Evolutionary conservation across 495 filamentous ascomycete species (phyloP).

Genomic region (Aspergillus egyptiacus): DNA sequence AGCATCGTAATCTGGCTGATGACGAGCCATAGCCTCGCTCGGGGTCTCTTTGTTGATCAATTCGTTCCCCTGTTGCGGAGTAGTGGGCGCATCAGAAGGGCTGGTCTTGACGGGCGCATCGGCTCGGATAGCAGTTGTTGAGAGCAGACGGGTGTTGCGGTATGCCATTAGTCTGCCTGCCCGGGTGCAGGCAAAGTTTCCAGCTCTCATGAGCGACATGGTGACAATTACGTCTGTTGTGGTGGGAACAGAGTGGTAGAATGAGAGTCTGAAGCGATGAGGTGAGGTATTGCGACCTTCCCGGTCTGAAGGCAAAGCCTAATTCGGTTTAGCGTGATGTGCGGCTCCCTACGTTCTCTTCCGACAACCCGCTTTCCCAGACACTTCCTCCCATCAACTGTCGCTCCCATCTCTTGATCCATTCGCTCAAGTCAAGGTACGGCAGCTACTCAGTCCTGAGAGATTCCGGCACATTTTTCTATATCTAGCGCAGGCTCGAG

Average conservation of each 20-base stretch:
- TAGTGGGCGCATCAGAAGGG: conserved; percentile 38
- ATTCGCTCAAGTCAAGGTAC: conserved; percentile 36
- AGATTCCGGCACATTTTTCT: neutral
- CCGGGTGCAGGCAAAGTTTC: conserved; percentile 34
- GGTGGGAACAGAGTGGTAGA: conserved; percentile 18
- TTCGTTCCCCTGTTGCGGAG: conserved; percentile 32
- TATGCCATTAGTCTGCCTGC: conserved; percentile 28
- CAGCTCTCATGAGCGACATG: conserved; percentile 44
- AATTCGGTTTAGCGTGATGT: conserved; percentile 39
- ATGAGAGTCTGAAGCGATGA: conserved; percentile 19
- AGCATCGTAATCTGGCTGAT: conserved; percentile 74
- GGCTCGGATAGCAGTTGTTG: conserved; percentile 20
- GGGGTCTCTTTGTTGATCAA: conserved; percentile 51
- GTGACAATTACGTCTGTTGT: conserved; percentile 20
- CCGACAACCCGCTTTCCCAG: conserved; percentile 41
- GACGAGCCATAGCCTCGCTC: conserved; percentile 48
- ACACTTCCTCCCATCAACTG: conserved; percentile 31
- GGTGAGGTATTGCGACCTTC: conserved; percentile 34
- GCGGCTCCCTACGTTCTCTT: conserved; percentile 29
- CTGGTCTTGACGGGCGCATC: conserved; percentile 33
- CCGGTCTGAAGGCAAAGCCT: conserved; percentile 31
- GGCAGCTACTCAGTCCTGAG: neutral
- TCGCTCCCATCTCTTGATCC: conserved; percentile 31
- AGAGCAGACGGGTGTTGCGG: conserved; percentile 35
- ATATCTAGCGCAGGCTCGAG: conserved; percentile 3